These are phyloP conservation scores for Nannochloropsis gaditana DNA, from an alignment of 108 stramenopile species.

Conservation along the genomic window DNA sequence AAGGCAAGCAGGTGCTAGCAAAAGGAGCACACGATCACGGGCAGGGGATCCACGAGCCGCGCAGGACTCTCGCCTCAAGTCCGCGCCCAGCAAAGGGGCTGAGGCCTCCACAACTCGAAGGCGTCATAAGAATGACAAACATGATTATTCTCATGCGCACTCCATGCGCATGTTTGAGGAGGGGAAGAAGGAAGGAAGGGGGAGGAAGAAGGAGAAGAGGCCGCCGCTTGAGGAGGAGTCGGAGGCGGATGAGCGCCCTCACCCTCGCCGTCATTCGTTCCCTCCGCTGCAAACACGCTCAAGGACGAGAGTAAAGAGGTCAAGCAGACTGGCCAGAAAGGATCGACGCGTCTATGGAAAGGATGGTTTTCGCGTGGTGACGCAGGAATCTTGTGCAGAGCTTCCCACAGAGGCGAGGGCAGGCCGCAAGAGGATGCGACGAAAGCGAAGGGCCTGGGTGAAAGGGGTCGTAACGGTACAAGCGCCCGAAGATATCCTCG, in stretches of 20 bases:
- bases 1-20: no score
- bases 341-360: background rate
- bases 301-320: background rate
- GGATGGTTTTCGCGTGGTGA: background rate
- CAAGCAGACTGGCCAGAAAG: background rate
- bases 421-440: background rate
- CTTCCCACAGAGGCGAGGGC: no score
- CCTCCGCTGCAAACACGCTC: background rate
- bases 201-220: constrained; percentile 7
- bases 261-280: background rate
- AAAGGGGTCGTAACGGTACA: background rate
- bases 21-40: no score
- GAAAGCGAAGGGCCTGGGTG: background rate
- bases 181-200: background rate
- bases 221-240: background rate
- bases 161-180: background rate
- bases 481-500: background rate
- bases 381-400: no score
- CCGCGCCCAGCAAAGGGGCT: no score
- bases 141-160: background rate
- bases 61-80: no score
- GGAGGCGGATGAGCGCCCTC: background rate
- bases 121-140: background rate
- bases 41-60: no score
- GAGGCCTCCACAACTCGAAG: no score